These are phyloP conservation scores for Lactarius trivialis DNA, from an alignment of 768 basidiomycete genomes.

Conservation along the genomic window DNA sequence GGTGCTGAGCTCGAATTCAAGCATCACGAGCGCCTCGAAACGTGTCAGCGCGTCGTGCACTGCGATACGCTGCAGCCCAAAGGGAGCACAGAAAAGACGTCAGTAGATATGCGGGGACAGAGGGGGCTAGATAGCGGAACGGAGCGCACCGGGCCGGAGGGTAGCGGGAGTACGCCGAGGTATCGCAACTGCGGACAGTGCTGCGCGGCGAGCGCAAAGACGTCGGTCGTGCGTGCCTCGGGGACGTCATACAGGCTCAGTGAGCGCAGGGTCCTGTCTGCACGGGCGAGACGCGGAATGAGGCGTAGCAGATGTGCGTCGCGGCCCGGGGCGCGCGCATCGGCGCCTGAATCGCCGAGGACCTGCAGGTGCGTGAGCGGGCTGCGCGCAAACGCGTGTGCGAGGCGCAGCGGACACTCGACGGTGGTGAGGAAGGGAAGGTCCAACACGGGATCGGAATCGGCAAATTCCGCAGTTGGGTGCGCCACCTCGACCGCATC, in stretches of 20 bases:
- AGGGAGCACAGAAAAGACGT: background rate
- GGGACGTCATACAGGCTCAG: conserved; percentile 34
- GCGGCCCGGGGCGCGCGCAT: conserved; percentile 26
- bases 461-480: background rate
- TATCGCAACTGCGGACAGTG: conserved; percentile 33
- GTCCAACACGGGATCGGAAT: background rate
- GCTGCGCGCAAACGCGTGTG: conserved; percentile 34
- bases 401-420: conserved; percentile 41
- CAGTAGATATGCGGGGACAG: background rate
- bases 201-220: conserved; percentile 31
- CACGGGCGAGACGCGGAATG: background rate
- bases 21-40: conserved; percentile 30
- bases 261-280: conserved; percentile 32
- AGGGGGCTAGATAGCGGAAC: background rate
- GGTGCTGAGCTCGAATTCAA: conserved; percentile 35
- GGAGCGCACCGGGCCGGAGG: conserved; percentile 31
- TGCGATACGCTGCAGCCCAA: conserved; percentile 29
- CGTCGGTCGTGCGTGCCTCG: conserved; percentile 29
- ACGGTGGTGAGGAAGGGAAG: conserved; percentile 39
- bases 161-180: conserved; percentile 35
- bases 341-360: conserved; percentile 31
- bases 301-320: conserved; percentile 30
- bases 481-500: background rate
- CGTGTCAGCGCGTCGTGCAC: conserved; percentile 33
- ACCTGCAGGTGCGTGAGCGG: conserved; percentile 44